phyloP scores from a whole-genome alignment of 2,329 filamentous ascomycete genomes.

The Chalara sp. region DNA sequence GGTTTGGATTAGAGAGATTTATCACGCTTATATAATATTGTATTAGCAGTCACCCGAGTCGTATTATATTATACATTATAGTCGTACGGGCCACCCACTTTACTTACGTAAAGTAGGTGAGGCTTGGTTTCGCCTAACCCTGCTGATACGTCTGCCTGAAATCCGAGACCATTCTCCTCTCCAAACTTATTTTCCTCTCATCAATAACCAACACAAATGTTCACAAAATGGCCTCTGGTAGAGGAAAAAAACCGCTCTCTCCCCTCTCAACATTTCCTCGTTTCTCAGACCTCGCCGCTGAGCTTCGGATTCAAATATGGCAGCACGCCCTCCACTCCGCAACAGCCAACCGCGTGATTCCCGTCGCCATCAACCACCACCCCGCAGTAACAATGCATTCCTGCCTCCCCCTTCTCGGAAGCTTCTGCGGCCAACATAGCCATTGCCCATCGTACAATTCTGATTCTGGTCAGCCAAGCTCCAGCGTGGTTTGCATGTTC shows the following conservation, averaged over 20 bases:
- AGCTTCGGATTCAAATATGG: slow-evolving; percentile 9
- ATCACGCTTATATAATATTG: too few species aligned
- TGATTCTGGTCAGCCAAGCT: slow-evolving; percentile 6
- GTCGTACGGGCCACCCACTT: too few species aligned
- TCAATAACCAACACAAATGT: slow-evolving; percentile 3
- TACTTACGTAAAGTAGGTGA: too few species aligned
- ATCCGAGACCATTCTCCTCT: background rate
- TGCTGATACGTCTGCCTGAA: slow-evolving; percentile 5
- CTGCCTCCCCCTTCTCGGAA: slow-evolving; percentile 6
- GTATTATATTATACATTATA: too few species aligned
- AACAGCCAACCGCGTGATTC: slow-evolving; percentile 5
- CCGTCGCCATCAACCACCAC: slow-evolving; percentile 7
- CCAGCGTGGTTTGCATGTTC: slow-evolving; percentile 7
- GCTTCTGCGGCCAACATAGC: slow-evolving; percentile 7
- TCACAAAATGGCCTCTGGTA: slow-evolving; percentile 5
- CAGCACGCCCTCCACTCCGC: slow-evolving; percentile 7
- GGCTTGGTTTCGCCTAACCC: background rate
- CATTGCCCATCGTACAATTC: slow-evolving; percentile 5
- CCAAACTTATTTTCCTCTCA: slow-evolving; percentile 4
- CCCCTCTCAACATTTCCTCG: slow-evolving; percentile 7
- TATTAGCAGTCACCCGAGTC: background rate
- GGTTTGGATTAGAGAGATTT: slow-evolving; percentile 22
- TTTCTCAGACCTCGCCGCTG: slow-evolving; percentile 4
- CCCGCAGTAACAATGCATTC: slow-evolving; percentile 5
- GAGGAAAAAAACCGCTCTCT: slow-evolving; percentile 5